phyloP scores from a whole-genome alignment of 2,329 filamentous ascomycete genomes.

The Alternaria novae-zelandiae region DNA sequence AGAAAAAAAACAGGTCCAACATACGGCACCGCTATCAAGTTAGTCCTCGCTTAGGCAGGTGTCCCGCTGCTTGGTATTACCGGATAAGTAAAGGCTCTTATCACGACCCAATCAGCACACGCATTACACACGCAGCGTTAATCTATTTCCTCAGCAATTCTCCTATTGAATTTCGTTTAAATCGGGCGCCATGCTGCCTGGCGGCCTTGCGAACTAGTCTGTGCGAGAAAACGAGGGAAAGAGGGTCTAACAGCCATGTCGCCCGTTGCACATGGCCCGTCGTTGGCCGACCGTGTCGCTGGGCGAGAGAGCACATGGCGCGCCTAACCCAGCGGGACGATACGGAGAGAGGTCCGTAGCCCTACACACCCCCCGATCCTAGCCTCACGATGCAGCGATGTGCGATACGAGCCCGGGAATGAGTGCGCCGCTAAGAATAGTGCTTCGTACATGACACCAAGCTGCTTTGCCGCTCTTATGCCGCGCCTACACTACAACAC shows the following conservation, averaged over 20 bases:
- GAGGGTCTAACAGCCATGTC: not conserved
- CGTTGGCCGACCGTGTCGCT: not conserved
- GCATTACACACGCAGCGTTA: not conserved
- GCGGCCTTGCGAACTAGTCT: not conserved
- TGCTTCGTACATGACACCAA: not conserved
- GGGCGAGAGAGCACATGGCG: not conserved
- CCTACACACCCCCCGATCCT: not conserved
- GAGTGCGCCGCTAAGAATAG: not conserved
- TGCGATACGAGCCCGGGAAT: not conserved
- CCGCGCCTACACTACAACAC: not conserved
- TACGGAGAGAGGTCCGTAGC: not conserved
- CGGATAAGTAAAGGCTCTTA: slow-evolving; percentile 11
- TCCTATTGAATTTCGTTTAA: not conserved
- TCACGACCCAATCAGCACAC: slow-evolving; percentile 7
- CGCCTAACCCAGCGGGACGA: not conserved
- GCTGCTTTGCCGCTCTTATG: not conserved
- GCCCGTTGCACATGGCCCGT: not conserved
- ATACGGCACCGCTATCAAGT: slow-evolving; percentile 6
- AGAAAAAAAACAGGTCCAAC: slow-evolving; percentile 1
- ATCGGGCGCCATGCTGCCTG: not conserved
- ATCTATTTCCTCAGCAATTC: slow-evolving; percentile 1
- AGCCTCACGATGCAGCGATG: not conserved
- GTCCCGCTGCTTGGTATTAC: slow-evolving; percentile 11
- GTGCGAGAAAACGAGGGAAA: not conserved
- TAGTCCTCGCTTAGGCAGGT: slow-evolving; percentile 13